A percentile compares a stretch with the other conserved stretches of the same genome.
These are phyloP conservation scores for Gaultheria prostrata DNA, from an alignment of 148 eudicot genomes.

Conservation along the genomic window DNA sequence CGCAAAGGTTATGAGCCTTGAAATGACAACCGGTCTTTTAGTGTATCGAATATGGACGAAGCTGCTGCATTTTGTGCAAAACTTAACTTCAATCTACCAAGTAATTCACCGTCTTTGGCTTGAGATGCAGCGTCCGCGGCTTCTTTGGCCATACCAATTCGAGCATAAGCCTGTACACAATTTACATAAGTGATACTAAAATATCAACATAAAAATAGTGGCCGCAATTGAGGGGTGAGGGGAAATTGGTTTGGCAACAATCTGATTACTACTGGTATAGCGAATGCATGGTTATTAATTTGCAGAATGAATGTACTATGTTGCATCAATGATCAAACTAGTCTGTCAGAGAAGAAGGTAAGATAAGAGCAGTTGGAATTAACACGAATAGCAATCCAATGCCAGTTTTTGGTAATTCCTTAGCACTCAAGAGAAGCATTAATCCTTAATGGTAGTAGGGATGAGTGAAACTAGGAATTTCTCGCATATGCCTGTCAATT, in stretches of 20 bases:
- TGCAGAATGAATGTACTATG: neutral
- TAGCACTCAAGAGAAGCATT: neutral
- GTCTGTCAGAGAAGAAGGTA: no score
- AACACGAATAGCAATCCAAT: neutral
- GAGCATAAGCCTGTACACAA: conserved; percentile 76
- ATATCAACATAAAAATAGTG: neutral
- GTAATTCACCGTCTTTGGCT: conserved; percentile 81
- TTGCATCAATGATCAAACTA: neutral
- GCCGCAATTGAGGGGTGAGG: neutral
- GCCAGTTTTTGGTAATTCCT: neutral
- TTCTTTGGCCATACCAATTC: conserved; percentile 95
- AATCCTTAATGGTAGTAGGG: neutral
- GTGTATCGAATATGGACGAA: conserved; percentile 74
- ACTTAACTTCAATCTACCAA: conserved; percentile 59
- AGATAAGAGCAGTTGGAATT: neutral
- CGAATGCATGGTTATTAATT: neutral
- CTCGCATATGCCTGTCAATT: neutral
- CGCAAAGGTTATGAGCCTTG: conserved; percentile 49
- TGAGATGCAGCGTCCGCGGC: conserved; percentile 97
- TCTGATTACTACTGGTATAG: neutral
- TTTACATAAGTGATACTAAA: neutral
- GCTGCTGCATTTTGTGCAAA: conserved; percentile 88
- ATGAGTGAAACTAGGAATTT: neutral
- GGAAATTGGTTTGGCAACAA: conserved; percentile 4
- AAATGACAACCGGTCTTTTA: conserved; percentile 61